Base-by-base conservation (phyloP, 73 alveolate species). In the Effrenium voratum region DNA sequence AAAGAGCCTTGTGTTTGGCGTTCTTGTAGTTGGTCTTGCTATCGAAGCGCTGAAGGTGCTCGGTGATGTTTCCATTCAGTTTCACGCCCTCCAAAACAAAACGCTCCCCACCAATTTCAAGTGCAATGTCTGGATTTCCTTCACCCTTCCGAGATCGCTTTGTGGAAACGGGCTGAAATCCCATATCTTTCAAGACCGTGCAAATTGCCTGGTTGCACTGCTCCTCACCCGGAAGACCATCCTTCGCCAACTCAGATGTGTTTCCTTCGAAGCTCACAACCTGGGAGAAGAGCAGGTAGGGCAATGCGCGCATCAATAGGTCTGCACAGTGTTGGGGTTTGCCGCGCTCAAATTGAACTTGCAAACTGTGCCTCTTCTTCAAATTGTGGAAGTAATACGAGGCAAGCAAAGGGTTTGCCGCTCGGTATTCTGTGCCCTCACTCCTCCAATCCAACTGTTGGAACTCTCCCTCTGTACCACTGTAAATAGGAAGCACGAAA, bases 21-120 rank as follows among this genome's bases (percentile, higher is more conserved):
- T 66, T 66, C 79, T 66, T 66, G 79, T 66, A 66, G 79, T 66
- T 66, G 38, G 79, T 66, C 79, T 5, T 66, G 34, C 44, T 32
- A 66, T 32, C 5, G 41, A 66, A 66, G 79, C 79, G 34, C 79
- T 28, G 32, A 19, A 66, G 41, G 41, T 32, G 34, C 79, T 66
- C 49, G 75, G 16, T 81, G 92, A 81, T 81, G 19, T 32, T 47
- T 36, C 75, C 93, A 0, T 52, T 12, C 49, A 16, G 12, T 43
- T 80, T 46, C 93, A 82, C 93, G 52, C 93, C 93, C 76, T 82
- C 93, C 93, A 82, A 28, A 34, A 82, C 93, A 41, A 82, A 82
- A 50, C 50, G 26, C 73, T 81, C 92, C 92, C 47, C 75, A 30
- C 52, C 92, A 49, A 47, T 81, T 38, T 81, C 38, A 49, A 81